Conservation (phyloP, 805 yeast genomes). For the Teunomyces cretensis region DNA sequence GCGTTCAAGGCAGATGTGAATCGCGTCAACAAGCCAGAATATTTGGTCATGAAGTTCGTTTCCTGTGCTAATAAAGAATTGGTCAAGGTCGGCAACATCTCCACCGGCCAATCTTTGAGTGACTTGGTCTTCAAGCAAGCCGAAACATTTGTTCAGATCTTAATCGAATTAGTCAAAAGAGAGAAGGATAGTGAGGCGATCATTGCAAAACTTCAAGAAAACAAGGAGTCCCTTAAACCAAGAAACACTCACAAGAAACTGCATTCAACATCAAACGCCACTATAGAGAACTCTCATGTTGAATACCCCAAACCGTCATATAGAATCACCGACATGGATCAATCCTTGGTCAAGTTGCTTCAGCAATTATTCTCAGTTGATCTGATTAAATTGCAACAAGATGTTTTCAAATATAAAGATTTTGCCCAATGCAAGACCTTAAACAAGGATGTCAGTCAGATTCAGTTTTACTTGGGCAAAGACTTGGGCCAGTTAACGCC, state of each 20-base stretch:
- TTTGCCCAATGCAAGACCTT: slow-evolving; percentile 39
- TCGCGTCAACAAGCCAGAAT: slow-evolving; percentile 39
- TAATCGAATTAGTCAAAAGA: slow-evolving; percentile 35
- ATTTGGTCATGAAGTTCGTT: slow-evolving; percentile 52
- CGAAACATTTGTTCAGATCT: slow-evolving; percentile 32
- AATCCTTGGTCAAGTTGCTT: slow-evolving; percentile 41
- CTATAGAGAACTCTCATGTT: slow-evolving; percentile 4
- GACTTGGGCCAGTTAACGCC: slow-evolving; percentile 41
- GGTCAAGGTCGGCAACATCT: slow-evolving; percentile 37
- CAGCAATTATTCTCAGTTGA: slow-evolving; percentile 51
- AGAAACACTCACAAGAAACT: slow-evolving; percentile 15
- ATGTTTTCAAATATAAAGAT: slow-evolving; percentile 44
- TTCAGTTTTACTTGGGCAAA: slow-evolving; percentile 33
- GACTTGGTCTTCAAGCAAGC: slow-evolving; percentile 38
- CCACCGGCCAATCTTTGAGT: slow-evolving; percentile 28
- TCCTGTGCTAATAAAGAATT: slow-evolving; percentile 53
- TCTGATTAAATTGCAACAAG: slow-evolving; percentile 51
- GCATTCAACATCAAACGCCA: not conserved
- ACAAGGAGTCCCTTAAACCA: slow-evolving; percentile 38
- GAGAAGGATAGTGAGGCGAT: slow-evolving; percentile 39
- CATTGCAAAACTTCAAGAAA: slow-evolving; percentile 44
- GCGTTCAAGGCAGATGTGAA: slow-evolving; percentile 32
- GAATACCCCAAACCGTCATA: slow-evolving; percentile 49
- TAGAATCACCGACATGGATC: slow-evolving; percentile 54
- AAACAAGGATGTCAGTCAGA: slow-evolving; percentile 36